Base-by-base conservation (phyloP, 306 rosid genomes). In the Fagus sylvatica region DNA sequence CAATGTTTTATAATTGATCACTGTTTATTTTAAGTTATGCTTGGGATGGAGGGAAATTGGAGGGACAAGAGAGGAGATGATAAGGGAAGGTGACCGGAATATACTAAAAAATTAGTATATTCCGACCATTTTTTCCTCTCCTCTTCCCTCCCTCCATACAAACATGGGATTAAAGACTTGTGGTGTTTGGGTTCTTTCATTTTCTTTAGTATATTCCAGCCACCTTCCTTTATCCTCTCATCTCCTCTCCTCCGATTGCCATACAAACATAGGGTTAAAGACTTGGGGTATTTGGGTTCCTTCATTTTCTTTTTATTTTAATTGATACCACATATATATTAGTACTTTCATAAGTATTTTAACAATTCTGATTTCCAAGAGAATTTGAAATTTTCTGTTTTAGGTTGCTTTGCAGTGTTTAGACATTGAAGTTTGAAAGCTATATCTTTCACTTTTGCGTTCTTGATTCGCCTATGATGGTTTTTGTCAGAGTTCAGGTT, bases 401-500 rank as follows among this genome's bases (percentile, higher is more conserved):
- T 6, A n/a, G 51, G 7, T 59, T 46, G 49, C 7, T 15, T 43
- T n/a, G 7, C 32, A 7, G 5, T 57, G 49, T 40, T 36, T 8
- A 46, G 53, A 12, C 49, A 10, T 70, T 1, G 3, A 61, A 12
- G 39, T 61, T 15, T 12, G 40, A 61, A 33, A 61, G 37, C 10
- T 2, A 17, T 53, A 8, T 8, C 48, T 19, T n/a, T 40, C 11
- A 0, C 48, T 17, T 67, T 0, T 41, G 33, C 1, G 11, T 7
- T n/a, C 9, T 22, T 55, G 16, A 48, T 55, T n/a, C 39, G 43
- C 30, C 13, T 6, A 0, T 72, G 64, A 54, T 60, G 53, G 72
- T 61, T 13, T 72, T 15, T 71, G 5, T 7, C 78, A 82, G 86
- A 80, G 74, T 87, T 73, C 69, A 73, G 43, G 84, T 89, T 48